phyloP scores from a whole-genome alignment of 1,284 basidiomycete genomes.

The Sporisorium graminicola region DNA sequence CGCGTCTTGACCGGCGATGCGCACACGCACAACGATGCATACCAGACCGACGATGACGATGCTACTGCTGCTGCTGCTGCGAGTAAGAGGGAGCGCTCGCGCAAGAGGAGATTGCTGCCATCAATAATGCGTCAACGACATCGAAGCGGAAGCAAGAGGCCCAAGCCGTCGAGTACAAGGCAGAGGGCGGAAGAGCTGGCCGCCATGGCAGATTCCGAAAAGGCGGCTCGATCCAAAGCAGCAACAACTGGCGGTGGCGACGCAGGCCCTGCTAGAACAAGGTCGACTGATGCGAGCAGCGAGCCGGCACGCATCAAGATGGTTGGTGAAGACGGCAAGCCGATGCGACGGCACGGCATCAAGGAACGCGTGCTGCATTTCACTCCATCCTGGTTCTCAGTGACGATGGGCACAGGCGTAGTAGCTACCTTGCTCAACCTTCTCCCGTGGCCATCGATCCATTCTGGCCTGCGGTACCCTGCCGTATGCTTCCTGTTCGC shows the following conservation, averaged over 20 bases:
- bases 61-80: neutral
- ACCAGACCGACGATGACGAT: neutral
- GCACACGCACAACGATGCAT: neutral
- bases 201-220: conserved; percentile 41
- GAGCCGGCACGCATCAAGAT: conserved; percentile 38
- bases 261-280: too few species aligned
- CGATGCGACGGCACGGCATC: conserved; percentile 42
- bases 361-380: conserved; percentile 54
- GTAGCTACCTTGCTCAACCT: conserved; percentile 52
- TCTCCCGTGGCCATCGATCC: conserved; percentile 48
- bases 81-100: conserved; percentile 7
- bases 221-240: conserved; percentile 5
- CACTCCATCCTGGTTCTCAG: conserved; percentile 60
- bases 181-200: conserved; percentile 39
- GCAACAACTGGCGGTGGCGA: neutral
- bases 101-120: conserved; percentile 7
- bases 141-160: neutral
- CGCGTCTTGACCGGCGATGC: conserved; percentile 41
- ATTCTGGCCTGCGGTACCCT: conserved; percentile 36
- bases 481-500: conserved; percentile 42
- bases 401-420: conserved; percentile 61
- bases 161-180: conserved; percentile 18
- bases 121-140: conserved; percentile 14
- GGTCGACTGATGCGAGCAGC: conserved; percentile 5
- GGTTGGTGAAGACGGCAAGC: conserved; percentile 45